Base-by-base conservation (phyloP, 805 yeast genomes). In the Clavispora santaluciae region DNA sequence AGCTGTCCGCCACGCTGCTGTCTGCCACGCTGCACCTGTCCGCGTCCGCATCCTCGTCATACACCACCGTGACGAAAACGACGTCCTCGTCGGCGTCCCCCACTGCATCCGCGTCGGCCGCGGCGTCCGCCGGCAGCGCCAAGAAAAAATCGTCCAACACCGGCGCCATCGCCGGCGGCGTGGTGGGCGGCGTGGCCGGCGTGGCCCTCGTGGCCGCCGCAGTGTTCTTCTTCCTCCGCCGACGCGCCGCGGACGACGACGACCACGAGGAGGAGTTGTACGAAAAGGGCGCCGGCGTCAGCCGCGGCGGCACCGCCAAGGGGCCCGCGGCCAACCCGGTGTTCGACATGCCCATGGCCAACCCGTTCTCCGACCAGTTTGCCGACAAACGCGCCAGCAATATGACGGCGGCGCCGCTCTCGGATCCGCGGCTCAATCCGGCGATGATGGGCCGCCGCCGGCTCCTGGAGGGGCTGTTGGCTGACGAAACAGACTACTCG, bases 401-500 rank as follows among this genome's bases (percentile, higher is more conserved):
- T 7, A 40, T 31, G 30, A 45, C 50, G 2, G 33, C 49, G 29
- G 43, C 56, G 39, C 42, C 57, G 42, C 43, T 50, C 22, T 40
- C 50, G 16, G 90, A 79, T 59, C 88, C 84, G 36, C 70, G 89
- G 42, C 63, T 83, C 46, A 82, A 83, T 58, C 88, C 89, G 1
- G 75, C 78, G 33, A 79, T 85, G 83, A 67, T 85, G 60, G 95
- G 95, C 28, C 78, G 90, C 56, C 79, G 95, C 55, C 71, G 96
- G 49, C 72, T 86, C 46, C 80, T 89, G 53, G 91, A 86, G 54
- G 96, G 96, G 4, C 81, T 91, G 2, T 68, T 90, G 40, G 90
- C 95, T 9, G 95, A 88, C 59, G 95, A 85, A 46, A 79, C 86
- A 4, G 93, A 86, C 59, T 86, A 83, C 63, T 74, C 86, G 37